Base-by-base conservation (phyloP, 2,329 filamentous ascomycete species). In the Aspergillus aculeatinus region DNA sequence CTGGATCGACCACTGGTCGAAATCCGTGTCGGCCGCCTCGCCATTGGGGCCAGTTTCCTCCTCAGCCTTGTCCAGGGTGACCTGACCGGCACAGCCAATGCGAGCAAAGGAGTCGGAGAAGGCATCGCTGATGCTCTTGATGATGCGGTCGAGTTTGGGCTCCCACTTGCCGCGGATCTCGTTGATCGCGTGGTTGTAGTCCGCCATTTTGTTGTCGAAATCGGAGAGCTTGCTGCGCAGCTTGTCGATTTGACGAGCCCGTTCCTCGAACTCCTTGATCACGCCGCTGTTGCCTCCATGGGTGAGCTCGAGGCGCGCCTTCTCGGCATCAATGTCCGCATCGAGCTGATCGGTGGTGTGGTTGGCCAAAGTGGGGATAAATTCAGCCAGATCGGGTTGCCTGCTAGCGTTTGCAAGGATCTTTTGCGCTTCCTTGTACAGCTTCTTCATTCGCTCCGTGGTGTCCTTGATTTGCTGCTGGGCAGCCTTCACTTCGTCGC, bases 41-140 rank as follows among this genome's bases (percentile, higher is more conserved):
- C 71, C 68, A 54, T 74, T 69, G 5, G 70, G 66, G 12, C 72
- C 72, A 12, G 64, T 55, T 58, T 75, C 71, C 35, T 75, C 72
- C 57, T 77, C 73, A 31, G 72, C 90, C 75, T 98, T 98, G 80
- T 93, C 85, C 4, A 99, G 82, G 61, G 84, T 84, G 4, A 99
- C 92, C 76, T 98, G 91, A 39, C 95, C 95, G 5, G 93, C 93
- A 74, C 95, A 98, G 65, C 89, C 92, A 72, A 99, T 98, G 73
- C 94, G 89, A 70, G 91, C 87, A 74, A 99, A 98, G 70, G 96
- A 98, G 74, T 94, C 89, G 5, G 89, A 87, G 75, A 99, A 99
- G 0, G 93, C 93, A 52, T 91, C 87, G 72, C 91, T 96, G 77
- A 99, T 97, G 70, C 88, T 87, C 21, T 80, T 80, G 47, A 97